Base-by-base conservation (phyloP, 1,284 basidiomycete species). In the Rhodotorula glutinis region DNA sequence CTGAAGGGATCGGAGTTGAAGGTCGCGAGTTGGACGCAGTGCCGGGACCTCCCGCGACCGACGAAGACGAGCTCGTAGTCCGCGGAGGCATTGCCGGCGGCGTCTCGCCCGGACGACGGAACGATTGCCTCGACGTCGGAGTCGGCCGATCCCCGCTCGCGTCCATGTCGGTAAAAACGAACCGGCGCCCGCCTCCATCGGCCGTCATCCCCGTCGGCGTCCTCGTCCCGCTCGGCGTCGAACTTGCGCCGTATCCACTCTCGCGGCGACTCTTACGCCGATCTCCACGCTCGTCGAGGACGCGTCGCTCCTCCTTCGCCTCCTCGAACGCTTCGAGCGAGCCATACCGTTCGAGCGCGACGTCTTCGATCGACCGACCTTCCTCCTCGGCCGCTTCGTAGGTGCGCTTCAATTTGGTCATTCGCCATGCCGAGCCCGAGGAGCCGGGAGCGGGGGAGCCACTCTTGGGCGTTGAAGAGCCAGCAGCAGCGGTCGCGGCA, bases 391-490 rank as follows among this genome's bases (percentile, higher is more conserved):
- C 92, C 7, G 89, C 85, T 78, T 98, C 94, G 77, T 90, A 92
- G 1, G 92, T 88, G 19, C 91, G 84, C 46, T 88, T 86, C 2
- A 98, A 85, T 77, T 94, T 93, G 88, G 92, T 93, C 94, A 98
- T 97, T 29, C 95, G 87, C 95, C 95, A 98, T 76, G 88, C 87
- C 23, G 91, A 91, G 16, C 95, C 95, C 3, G 93, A 90, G 0
- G 91, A 92, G 3, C 94, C 93, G 0, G 91, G 90, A 2, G 83
- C 85, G 57, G 81, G 75, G 33, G 79, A 77, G 74, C 52, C 86
- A 76, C 76, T 75, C 17, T 62, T 29, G 41, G 63, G 30, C 1
- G 83, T 78, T 14, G 81, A 16, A 25, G 83, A 38, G 7, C 33
- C 78, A 14, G 81, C 4, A 5, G 53, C 19, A 16, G 53, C 33